phyloP scores from a whole-genome alignment of 2,329 filamentous ascomycete genomes.

The Xylaria sp. region DNA sequence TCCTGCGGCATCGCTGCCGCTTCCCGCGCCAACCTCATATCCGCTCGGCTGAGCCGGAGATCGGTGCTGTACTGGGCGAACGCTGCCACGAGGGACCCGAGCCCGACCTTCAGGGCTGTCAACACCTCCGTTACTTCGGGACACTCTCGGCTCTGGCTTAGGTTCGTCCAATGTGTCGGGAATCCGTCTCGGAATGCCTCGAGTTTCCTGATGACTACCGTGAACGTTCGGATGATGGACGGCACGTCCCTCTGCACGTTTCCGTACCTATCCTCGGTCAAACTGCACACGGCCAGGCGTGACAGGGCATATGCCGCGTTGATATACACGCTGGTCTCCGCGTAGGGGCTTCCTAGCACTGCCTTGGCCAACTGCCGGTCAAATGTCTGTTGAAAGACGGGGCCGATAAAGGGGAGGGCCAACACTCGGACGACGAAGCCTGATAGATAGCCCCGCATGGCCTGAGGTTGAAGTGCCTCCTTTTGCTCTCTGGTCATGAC shows the following conservation, averaged over 20 bases:
- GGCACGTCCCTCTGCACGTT: slow-evolving; percentile 87
- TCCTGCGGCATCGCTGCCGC: slow-evolving; percentile 53
- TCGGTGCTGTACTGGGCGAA: slow-evolving; percentile 81
- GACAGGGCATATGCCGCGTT: slow-evolving; percentile 78
- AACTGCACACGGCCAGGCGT: slow-evolving; percentile 74
- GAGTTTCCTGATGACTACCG: slow-evolving; percentile 72
- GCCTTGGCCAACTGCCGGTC: slow-evolving; percentile 70
- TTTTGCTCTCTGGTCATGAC: slow-evolving; percentile 65
- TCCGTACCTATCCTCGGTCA: slow-evolving; percentile 84
- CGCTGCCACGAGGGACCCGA: slow-evolving; percentile 71
- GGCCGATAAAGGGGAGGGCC: slow-evolving; percentile 65
- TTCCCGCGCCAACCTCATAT: slow-evolving; percentile 79
- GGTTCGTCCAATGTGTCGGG: slow-evolving; percentile 82
- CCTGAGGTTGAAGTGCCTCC: slow-evolving; percentile 61
- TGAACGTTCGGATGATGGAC: slow-evolving; percentile 77
- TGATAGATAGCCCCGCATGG: slow-evolving; percentile 60
- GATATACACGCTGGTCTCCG: slow-evolving; percentile 72
- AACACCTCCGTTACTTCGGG: slow-evolving; percentile 78
- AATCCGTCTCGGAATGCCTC: slow-evolving; percentile 71
- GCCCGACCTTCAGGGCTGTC: slow-evolving; percentile 69
- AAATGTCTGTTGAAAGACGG: slow-evolving; percentile 76
- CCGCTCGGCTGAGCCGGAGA: slow-evolving; percentile 73
- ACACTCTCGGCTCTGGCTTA: slow-evolving; percentile 63
- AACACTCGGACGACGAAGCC: slow-evolving; percentile 59
- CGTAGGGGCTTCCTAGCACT: slow-evolving; percentile 78